Evolutionary conservation across 1,139 yeast species (phyloP), one percentile per base, ranked within the genome.

Genomic region (Yamadazyma trypodendri): DNA sequence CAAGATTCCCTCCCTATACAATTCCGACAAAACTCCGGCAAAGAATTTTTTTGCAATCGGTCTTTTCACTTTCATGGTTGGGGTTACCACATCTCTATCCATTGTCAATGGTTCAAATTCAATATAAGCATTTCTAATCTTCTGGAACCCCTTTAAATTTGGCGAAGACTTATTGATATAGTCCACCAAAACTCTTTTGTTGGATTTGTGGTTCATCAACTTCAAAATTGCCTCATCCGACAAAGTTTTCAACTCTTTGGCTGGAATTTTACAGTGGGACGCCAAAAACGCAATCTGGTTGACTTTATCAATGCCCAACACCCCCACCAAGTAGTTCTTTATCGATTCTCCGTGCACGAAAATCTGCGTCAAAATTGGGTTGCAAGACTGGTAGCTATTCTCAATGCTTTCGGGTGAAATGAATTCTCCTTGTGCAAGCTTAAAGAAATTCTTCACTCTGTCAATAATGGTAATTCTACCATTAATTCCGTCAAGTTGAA

Each of bases 31-130:
- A n/a, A 61, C 64, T 2, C 58, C 50, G 38, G 63, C 63, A 57
- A 79, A 84, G 48, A 63, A 65, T 50, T 72, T 73, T 25, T 71
- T 62, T 9, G 87, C 85, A 31, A 70, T 63, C 6, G 76, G 73
- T 50, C 95, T 68, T 62, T 80, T 83, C 45, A 84, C 72, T 62
- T 85, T 85, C 55, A 84, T 61, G 2, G 95, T 84, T 31, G 94
- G 94, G 4, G 95, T 85, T 31, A 84, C 61, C 11, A 79, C 76
- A 36, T 79, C 82, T 42, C 79, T 77, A 33, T 76, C 84, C 23
- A 78, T 60, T 22, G 73, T 79, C 55, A 85, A 72, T 2, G 94
- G 90, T 45, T 84, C 92, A 36, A 83, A 55, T 27, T 68, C 79
- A 37, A 83, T 65, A 31, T 60, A 58, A 17, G 81, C 56, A 50